These are phyloP conservation scores for Trichomonas gallinae DNA, from an alignment of 208 protist genomes.

Conservation along the genomic window DNA sequence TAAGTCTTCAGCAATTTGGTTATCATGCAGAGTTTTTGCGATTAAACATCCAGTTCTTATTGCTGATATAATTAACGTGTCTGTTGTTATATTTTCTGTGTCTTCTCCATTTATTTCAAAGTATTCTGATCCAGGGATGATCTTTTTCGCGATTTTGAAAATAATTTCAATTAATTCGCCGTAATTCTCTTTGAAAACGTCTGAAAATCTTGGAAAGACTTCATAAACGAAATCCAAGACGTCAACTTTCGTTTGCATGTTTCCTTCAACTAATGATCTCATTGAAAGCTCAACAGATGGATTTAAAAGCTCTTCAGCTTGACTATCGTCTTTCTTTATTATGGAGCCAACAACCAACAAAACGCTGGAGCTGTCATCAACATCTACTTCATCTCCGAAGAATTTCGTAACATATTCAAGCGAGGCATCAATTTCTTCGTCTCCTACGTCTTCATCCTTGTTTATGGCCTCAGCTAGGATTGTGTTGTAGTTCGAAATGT, in stretches of 20 bases:
- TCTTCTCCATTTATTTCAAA: not conserved
- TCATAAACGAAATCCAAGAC: not conserved
- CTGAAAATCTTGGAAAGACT: not conserved
- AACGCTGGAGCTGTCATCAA: not conserved
- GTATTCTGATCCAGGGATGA: not conserved
- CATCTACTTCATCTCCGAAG: not conserved
- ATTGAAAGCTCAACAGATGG: not conserved
- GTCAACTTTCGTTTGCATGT: not conserved
- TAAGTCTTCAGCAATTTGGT: not conserved
- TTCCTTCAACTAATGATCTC: not conserved
- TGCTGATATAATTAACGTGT: not conserved
- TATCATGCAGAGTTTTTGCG: not conserved
- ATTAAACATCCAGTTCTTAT: not conserved
- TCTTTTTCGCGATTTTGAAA: not conserved
- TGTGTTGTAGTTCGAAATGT: not conserved
- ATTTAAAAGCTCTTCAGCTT: not conserved
- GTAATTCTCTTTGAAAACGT: not conserved
- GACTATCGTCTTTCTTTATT: not conserved
- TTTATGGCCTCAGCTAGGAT: not conserved
- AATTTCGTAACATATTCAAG: not conserved
- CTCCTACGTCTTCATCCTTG: not conserved
- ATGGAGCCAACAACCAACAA: not conserved
- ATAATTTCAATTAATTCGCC: not conserved
- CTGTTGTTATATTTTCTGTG: not conserved
- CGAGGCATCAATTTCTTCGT: not conserved